These are phyloP conservation scores for Alternaria arbusti DNA, from an alignment of 2,329 filamentous ascomycete species.

Conservation along the genomic window DNA sequence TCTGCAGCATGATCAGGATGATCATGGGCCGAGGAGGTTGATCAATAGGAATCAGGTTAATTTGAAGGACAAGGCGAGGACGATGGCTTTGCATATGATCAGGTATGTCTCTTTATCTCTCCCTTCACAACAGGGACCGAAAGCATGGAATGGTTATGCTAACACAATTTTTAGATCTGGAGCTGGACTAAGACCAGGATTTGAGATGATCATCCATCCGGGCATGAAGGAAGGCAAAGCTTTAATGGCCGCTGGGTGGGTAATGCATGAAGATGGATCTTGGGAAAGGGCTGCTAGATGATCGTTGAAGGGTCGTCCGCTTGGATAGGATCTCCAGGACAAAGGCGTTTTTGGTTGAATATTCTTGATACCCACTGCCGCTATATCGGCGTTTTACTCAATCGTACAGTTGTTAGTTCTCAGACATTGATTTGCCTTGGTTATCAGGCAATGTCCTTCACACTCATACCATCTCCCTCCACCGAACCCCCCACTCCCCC, in stretches of 20 bases:
- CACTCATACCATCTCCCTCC: conserved; percentile 54
- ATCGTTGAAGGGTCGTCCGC: not conserved
- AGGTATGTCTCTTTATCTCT: conserved; percentile 38
- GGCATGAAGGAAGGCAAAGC: conserved; percentile 20
- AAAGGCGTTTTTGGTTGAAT: not conserved
- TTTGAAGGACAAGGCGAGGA: conserved; percentile 55
- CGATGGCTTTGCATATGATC: conserved; percentile 49
- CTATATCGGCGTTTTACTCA: conserved; percentile 7
- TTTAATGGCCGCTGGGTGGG: conserved; percentile 17
- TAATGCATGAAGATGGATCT: conserved; percentile 4
- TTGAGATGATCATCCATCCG: conserved; percentile 31
- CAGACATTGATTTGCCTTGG: not conserved
- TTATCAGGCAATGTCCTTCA: not conserved
- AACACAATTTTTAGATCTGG: conserved; percentile 30
- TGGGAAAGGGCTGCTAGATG: not conserved
- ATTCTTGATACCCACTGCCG: conserved; percentile 27
- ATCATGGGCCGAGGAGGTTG: conserved; percentile 22
- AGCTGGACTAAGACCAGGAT: conserved; percentile 35
- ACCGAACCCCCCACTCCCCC: conserved; percentile 65
- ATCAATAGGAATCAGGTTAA: conserved; percentile 58
- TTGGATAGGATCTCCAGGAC: not conserved
- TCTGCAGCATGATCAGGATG: conserved; percentile 32
- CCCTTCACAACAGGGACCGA: no score
- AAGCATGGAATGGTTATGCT: conserved; percentile 1
- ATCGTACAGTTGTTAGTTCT: conserved; percentile 2